Percentiles rank a stretch among this genome's conserved stretches.
Evolutionary conservation across 257 asterid genomes (phyloP).

Genomic region (Solanum infundibuliforme): DNA sequence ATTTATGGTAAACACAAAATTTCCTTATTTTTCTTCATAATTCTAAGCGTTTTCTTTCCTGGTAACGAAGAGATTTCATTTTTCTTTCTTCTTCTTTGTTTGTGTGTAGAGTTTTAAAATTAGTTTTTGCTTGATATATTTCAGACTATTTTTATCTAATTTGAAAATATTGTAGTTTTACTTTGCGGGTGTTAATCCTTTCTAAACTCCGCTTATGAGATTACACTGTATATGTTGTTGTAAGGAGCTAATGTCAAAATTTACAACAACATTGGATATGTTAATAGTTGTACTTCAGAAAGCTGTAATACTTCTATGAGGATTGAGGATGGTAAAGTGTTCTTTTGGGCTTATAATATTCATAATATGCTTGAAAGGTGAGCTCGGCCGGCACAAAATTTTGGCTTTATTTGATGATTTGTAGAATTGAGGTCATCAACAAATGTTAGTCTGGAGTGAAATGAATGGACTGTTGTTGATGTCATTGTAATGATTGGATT

Average conservation of each 20-base stretch:
- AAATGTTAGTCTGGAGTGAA: neutral
- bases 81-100: neutral
- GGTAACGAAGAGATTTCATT: neutral
- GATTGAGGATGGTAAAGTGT: neutral
- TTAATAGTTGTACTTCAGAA: neutral
- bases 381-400: neutral
- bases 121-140: neutral
- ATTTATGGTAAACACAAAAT: constrained; percentile 57
- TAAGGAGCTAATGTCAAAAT: neutral
- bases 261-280: neutral
- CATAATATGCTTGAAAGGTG: neutral
- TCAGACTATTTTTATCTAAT: neutral
- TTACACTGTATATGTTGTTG: neutral
- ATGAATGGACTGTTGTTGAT: neutral
- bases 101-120: neutral
- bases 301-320: neutral
- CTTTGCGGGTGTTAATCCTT: neutral
- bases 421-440: neutral
- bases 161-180: neutral
- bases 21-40: neutral
- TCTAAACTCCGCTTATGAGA: neutral
- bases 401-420: neutral
- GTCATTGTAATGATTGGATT: neutral
- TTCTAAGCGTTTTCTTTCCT: neutral
- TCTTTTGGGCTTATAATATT: neutral